These are phyloP conservation scores for Paraglomus occultum DNA, from an alignment of 192 early-diverging fungal species.

Conservation along the genomic window DNA sequence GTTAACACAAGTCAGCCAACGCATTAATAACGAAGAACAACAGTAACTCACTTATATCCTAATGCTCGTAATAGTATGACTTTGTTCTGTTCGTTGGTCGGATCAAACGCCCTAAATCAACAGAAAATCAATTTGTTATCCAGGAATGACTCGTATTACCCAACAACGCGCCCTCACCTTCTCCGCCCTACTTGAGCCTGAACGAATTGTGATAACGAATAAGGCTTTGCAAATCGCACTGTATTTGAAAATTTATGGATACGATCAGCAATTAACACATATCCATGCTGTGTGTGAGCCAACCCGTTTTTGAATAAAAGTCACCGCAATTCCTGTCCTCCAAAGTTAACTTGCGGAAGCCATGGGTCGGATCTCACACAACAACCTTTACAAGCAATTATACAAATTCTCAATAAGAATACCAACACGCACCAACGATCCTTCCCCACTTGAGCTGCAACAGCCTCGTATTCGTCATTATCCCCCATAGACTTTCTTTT, in stretches of 20 bases:
- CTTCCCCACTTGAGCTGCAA: constrained; percentile 76
- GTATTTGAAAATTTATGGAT: neutral
- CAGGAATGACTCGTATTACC: neutral
- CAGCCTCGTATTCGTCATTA: constrained; percentile 57
- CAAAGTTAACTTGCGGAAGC: too few species aligned
- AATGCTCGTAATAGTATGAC: constrained; percentile 63
- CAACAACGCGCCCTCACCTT: constrained; percentile 40
- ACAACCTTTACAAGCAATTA: neutral
- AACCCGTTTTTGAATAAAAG: too few species aligned
- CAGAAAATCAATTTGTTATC: neutral
- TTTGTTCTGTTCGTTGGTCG: constrained; percentile 41
- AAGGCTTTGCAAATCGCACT: constrained; percentile 75
- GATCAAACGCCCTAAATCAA: constrained; percentile 15
- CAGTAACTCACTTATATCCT: constrained; percentile 57
- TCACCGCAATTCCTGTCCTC: too few species aligned
- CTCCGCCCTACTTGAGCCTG: constrained; percentile 56
- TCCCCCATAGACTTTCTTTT: constrained; percentile 69
- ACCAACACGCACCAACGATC: constrained; percentile 57
- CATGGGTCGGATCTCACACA: neutral
- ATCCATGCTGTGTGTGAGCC: too few species aligned
- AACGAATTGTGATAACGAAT: constrained; percentile 66
- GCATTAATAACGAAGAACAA: neutral
- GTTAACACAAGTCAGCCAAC: neutral
- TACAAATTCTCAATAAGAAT: neutral
- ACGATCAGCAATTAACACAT: too few species aligned